Evolutionary conservation across 202 grass and related monocot species (phyloP).

Genomic region (Elaeis oleifera): DNA sequence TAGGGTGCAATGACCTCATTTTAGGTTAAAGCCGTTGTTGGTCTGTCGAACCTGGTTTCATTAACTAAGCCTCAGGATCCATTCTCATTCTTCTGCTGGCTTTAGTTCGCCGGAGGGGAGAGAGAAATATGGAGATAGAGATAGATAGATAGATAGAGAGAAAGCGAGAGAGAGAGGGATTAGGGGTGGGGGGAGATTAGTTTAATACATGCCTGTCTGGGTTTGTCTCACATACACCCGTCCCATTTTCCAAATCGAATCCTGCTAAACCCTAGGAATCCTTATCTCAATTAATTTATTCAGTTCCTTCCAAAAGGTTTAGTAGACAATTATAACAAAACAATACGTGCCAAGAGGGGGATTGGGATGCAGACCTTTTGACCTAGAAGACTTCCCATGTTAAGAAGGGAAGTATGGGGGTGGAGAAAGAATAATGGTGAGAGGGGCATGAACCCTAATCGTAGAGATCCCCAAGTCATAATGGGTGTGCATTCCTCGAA

Average conservation of each 20-base stretch:
- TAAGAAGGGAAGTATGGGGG: neutral
- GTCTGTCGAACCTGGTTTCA: neutral
- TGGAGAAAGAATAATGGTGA: neutral
- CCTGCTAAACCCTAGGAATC: slow-evolving; percentile 20
- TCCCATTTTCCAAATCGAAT: slow-evolving; percentile 28
- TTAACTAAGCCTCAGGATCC: neutral
- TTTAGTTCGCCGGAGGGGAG: neutral
- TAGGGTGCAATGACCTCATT: too few species aligned
- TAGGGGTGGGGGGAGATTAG: neutral
- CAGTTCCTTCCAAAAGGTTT: slow-evolving; percentile 13
- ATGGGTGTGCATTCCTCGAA: too few species aligned
- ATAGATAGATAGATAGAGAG: neutral
- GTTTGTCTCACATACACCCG: slow-evolving; percentile 19
- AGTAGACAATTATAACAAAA: neutral
- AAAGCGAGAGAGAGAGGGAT: neutral
- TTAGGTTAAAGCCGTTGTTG: neutral
- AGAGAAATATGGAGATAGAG: neutral
- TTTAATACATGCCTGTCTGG: slow-evolving; percentile 7
- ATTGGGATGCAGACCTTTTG: slow-evolving; percentile 13
- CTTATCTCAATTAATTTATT: slow-evolving; percentile 12
- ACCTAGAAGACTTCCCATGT: slow-evolving; percentile 14
- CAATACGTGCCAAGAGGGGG: neutral
- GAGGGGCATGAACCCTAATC: too few species aligned
- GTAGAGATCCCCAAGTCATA: too few species aligned
- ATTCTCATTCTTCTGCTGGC: too few species aligned